phyloP scores from a whole-genome alignment of 1,284 basidiomycete genomes.

The Wolfiporia cocos region DNA sequence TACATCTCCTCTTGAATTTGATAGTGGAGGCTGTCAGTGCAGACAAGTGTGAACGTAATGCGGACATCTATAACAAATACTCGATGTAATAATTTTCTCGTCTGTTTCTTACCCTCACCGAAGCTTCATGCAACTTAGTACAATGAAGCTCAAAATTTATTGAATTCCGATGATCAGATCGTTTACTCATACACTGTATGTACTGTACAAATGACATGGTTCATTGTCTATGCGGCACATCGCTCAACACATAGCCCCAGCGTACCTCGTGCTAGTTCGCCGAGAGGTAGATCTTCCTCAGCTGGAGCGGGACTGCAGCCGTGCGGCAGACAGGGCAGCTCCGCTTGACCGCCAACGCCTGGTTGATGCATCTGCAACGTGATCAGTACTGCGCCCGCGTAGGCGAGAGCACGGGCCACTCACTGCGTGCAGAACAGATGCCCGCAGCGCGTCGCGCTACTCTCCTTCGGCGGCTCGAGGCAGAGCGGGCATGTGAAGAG shows the following conservation, averaged over 20 bases:
- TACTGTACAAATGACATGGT: too few relatives aligned
- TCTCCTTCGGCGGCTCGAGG: conserved; percentile 18
- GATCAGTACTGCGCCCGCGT: not conserved
- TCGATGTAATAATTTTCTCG: too few relatives aligned
- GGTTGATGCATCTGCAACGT: conserved; percentile 18
- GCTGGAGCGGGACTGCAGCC: conserved; percentile 12
- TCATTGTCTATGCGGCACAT: not conserved
- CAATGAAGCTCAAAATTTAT: too few relatives aligned
- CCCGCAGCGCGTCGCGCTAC: conserved; percentile 21
- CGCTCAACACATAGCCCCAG: not conserved
- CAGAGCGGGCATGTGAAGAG: conserved; percentile 23
- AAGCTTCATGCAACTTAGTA: too few relatives aligned
- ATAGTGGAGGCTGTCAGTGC: too few relatives aligned
- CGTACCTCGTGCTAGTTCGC: conserved; percentile 1
- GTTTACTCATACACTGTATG: too few relatives aligned
- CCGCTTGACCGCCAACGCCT: conserved; percentile 13
- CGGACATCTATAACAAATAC: too few relatives aligned
- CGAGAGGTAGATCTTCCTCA: conserved; percentile 20
- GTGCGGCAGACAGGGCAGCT: conserved; percentile 24
- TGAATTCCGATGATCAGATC: too few relatives aligned
- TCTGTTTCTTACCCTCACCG: too few relatives aligned
- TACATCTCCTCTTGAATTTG: too few relatives aligned
- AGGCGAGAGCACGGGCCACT: conserved; percentile 4
- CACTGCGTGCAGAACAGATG: conserved; percentile 25
- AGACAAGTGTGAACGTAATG: too few relatives aligned